Evolutionary conservation across 2,329 filamentous ascomycete species (phyloP), one percentile per base, ranked within the genome.

Genomic region (Zopfia rhizophila): DNA sequence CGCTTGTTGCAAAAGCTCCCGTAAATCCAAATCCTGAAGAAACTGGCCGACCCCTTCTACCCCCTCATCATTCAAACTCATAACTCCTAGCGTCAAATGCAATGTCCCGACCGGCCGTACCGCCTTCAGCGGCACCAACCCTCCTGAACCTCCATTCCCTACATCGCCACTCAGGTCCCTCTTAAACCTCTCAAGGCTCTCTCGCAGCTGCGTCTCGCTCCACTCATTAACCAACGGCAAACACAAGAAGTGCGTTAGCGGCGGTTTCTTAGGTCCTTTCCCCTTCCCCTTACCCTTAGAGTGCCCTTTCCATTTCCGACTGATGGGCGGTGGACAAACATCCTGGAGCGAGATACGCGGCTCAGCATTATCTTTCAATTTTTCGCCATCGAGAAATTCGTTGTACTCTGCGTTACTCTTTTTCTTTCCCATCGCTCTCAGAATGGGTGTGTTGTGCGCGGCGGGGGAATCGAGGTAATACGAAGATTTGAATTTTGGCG

Each of bases 81-180:
- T 92, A 1, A 95, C 89, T 0, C 91, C 92, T 0, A 97, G 78
- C 0, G 92, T 97, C 3, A 96, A 76, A 71, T 97, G 93, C 35
- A 97, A 72, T 1, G 91, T 91, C 0, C 90, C 89, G 0, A 90
- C 72, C 0, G 91, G 91, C 19, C 91, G 79, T 38, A 96, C 75
- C 2, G 91, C 90, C 42, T 81, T 81, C 22, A 76, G 67, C 0
- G 89, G 88, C 7, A 93, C 73, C 5, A 76, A 2, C 45, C 38
- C 7, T 51, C 46, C 8, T 35, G 49, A 16, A 43, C 46, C 3
- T 33, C 30, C 21, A 47, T 41, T 23, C 44, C 13, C 30, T 38
- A n/a, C 41, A 35, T 32, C 52, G 21, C 38, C 40, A 29, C 33
- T 53, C 16, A 87, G 79, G 51, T 87, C 82, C 19, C 81, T 72